Evolutionary conservation across 352 stramenopile genomes (phyloP), one percentile per base, ranked within the genome.

Genomic region (Pythium aristosporum): DNA sequence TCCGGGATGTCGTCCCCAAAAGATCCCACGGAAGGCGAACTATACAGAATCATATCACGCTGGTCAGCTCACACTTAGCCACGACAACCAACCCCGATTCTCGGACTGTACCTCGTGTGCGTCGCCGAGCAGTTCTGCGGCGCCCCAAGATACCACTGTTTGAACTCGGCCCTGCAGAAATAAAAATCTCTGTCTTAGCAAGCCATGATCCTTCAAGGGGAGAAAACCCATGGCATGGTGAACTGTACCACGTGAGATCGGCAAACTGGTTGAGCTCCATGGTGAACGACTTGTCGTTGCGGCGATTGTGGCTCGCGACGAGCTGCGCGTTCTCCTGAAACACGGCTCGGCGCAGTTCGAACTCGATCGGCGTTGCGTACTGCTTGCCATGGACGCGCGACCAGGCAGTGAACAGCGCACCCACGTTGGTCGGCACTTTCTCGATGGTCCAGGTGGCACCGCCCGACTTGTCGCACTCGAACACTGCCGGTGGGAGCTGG

Each of bases 191-290:
- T n/a, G 20, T 39, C 25, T 41, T 2, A 15, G 49, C 15, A 43
- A 37, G 52, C 46, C 44, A 64, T 5, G 53, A 42, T 11, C 23
- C 32, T 39, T 30, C 25, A 30, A 5, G 25, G 25, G 5, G 25
- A 30, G 5, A 30, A 30, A 30, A 30, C 3, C 25, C 25, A 30
- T 30, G 25, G 25, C 25, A 30, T 30, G 25, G 25, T n/a, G 21
- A 16, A 3, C 20, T 66, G 12, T 66, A 88, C 79, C 85, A 93
- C 7, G 85, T 90, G 3, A 68, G 66, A 47, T 93, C 85, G 8
- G 82, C 85, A 69, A 93, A 93, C 61, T 84, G 50, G 63, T 93
- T 93, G 8, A 91, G 70, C 66, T 90, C 82, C 74, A 93, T 79
- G 0, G 73, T 81, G 66, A 88, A 93, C 43, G 67, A 75, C 39